Evolutionary conservation across 768 basidiomycete species (phyloP).

Genomic region (Paxillus ammoniavirescens): DNA sequence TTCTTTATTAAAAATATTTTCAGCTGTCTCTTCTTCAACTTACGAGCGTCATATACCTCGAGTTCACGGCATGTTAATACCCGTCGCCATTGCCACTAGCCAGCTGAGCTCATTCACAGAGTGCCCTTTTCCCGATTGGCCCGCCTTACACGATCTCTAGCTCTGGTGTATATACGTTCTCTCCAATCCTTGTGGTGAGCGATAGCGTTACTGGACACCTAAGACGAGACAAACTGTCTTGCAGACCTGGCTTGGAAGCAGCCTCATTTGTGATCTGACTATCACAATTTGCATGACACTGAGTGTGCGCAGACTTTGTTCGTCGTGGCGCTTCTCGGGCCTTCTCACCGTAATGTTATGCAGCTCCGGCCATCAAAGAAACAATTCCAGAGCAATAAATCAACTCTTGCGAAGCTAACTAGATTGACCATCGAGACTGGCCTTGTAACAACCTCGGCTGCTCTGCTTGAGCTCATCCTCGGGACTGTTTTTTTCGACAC

Average conservation of each 20-base stretch:
- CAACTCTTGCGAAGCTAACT: conserved; percentile 9
- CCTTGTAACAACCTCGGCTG: conserved; percentile 17
- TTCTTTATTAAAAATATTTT: neutral
- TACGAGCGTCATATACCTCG: conserved; percentile 10
- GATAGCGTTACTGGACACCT: neutral
- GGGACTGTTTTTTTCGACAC: neutral
- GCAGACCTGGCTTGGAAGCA: conserved; percentile 22
- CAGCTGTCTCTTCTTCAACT: conserved; percentile 25
- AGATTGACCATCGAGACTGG: conserved; percentile 26
- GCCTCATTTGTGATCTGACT: conserved; percentile 12
- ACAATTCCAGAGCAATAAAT: conserved; percentile 1
- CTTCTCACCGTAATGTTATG: neutral
- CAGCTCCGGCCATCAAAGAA: conserved; percentile 18
- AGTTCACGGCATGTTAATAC: neutral
- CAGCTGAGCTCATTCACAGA: neutral
- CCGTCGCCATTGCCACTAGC: neutral
- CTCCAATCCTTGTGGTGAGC: conserved; percentile 13
- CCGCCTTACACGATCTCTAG: too few relatives aligned
- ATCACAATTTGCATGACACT: conserved; percentile 21
- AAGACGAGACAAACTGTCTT: neutral
- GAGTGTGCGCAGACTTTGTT: conserved; percentile 1
- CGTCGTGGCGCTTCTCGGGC: neutral
- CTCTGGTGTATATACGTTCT: neutral
- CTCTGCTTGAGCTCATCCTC: conserved; percentile 17
- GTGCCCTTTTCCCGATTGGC: neutral